These are phyloP conservation scores for Spirogloea muscicola DNA, from an alignment of 139 green algal genomes.

Conservation along the genomic window DNA sequence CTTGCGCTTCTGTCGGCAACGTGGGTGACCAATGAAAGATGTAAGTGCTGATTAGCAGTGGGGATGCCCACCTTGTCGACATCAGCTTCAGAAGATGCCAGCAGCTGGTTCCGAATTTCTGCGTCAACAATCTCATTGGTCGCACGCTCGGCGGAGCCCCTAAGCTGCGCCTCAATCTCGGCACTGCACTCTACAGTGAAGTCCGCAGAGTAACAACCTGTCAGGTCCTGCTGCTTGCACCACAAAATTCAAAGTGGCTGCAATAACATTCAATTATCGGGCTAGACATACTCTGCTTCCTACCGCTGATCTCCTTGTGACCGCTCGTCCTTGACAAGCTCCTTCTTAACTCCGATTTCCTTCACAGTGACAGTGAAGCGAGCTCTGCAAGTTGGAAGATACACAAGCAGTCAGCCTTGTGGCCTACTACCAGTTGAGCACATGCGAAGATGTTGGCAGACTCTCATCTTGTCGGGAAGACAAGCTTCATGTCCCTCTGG, in stretches of 20 bases:
- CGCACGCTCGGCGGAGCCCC: conserved; percentile 9
- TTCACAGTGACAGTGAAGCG: conserved; percentile 47
- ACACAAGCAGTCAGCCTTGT: not conserved
- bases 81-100: conserved; percentile 34
- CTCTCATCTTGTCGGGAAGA: not conserved
- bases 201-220: no score
- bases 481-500: not conserved
- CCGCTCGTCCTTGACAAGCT: conserved; percentile 19
- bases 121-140: conserved; percentile 26
- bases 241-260: no score
- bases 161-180: conserved; percentile 22
- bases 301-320: no score
- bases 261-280: no score
- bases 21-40: no score
- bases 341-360: conserved; percentile 42
- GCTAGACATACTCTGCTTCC: no score
- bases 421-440: no score
- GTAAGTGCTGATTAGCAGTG: no score
- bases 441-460: not conserved
- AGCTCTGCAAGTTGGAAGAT: conserved; percentile 6
- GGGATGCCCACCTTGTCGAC: conserved; percentile 41
- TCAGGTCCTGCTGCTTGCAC: no score
- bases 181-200: no score
- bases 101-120: conserved; percentile 8
- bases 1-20: no score